Evolutionary conservation across 441 rosid species (phyloP), one percentile per base, ranked within the genome.

Genomic region (Mallotus repandus): DNA sequence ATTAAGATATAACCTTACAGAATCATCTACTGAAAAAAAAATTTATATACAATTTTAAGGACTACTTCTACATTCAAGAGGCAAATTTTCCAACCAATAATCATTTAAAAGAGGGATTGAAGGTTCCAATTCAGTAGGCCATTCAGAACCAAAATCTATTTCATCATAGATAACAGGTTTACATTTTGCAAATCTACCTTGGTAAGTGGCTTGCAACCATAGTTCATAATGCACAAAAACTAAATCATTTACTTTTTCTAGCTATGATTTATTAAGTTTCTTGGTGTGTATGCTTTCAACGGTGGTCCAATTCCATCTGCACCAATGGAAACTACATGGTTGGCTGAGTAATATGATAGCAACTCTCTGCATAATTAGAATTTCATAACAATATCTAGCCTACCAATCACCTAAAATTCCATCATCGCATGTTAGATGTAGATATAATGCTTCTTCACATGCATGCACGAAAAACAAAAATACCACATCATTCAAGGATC

Each of bases 361-460:
- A 45, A 79, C 82, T 81, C 90, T 80, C 71, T 86, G 90, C 71
- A 86, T 78, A 13, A 85, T 85, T 3, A 88, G 92, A 49, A 86
- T 83, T 80, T 88, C 92, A 25, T 86, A 86, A 29, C 90, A 86
- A 2, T 84, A 86, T 68, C 83, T 83, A 13, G 88, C 84, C 93
- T 90, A 88, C 93, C 93, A 86, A 77, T 88, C 90, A 80, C 92
- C 92, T 88, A 73, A 59, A 77, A 10, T 73, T 56, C 55, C 63
- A 73, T 9, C 4, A 59, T 69, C 18, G 2, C 18, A 57, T 43
- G 21, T 69, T 43, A 69, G 14, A 43, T 38, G n/a, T 3, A 16
- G 60, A 9, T 52, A 22, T 16, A 52, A 50, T 50, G 58, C 22
- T 50, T 25, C 46, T 25, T 66, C 4, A 29, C 18, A 25, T 14